Percentiles rank a stretch among this genome's conserved stretches.
phyloP scores from a whole-genome alignment of 768 basidiomycete genomes.

The Cystobasidium onofrii region DNA sequence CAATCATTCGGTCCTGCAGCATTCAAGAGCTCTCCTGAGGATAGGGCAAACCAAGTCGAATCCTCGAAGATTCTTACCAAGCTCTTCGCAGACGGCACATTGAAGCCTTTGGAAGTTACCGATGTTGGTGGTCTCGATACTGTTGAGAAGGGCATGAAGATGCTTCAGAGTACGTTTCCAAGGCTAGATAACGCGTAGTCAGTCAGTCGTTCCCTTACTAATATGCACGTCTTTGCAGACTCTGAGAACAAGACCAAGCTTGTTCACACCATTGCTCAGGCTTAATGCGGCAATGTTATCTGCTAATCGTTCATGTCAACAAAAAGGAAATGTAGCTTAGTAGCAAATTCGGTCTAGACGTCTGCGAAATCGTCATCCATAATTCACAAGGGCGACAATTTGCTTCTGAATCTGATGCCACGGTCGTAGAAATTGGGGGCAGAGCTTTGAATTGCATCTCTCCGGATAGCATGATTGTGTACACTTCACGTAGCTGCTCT shows the following conservation, averaged over 20 bases:
- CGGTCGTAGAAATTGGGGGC: no score
- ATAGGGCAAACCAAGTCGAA: slow-evolving; percentile 1
- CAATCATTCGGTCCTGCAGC: slow-evolving; percentile 4
- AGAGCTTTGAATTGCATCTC: no score
- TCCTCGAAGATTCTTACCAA: not conserved
- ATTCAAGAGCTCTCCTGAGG: not conserved
- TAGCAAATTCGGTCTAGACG: not conserved
- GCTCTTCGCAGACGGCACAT: not conserved
- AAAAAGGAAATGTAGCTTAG: not conserved
- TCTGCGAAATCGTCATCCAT: not conserved
- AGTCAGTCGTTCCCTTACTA: no score
- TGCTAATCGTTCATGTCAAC: not conserved
- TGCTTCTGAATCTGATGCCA: no score
- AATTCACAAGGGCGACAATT: no score
- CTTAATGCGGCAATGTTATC: not conserved
- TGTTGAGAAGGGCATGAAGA: not conserved
- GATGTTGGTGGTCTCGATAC: slow-evolving; percentile 14
- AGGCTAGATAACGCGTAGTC: no score
- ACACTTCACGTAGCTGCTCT: no score
- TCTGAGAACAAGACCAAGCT: not conserved
- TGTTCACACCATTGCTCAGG: not conserved
- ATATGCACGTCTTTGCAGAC: not conserved
- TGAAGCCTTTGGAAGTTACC: slow-evolving; percentile 12
- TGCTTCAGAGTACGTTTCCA: not conserved
- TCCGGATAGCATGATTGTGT: no score